A percentile compares a stretch with the other conserved stretches of the same genome.
phyloP scores from a whole-genome alignment of 805 yeast genomes.

The Pichia nakasei region DNA sequence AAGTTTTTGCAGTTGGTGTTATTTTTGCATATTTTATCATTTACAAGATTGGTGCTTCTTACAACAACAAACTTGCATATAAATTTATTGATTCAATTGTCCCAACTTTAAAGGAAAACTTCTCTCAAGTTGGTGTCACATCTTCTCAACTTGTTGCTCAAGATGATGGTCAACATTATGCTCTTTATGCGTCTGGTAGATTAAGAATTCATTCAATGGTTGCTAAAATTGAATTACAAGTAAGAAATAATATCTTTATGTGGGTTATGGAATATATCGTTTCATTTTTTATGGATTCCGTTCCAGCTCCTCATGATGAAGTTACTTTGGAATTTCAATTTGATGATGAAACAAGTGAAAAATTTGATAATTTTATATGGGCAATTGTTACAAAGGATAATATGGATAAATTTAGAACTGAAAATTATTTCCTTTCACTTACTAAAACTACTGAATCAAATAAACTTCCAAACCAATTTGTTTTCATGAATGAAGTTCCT shows the following conservation, averaged over 20 bases:
- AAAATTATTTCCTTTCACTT: constrained; percentile 73
- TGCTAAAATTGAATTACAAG: constrained; percentile 53
- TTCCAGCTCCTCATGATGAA: constrained; percentile 48
- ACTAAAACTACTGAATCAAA: constrained; percentile 72
- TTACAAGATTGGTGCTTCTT: constrained; percentile 49
- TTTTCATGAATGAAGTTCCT: constrained; percentile 81
- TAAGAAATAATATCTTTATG: constrained; percentile 73
- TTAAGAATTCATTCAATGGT: constrained; percentile 57
- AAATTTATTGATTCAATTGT: constrained; percentile 38
- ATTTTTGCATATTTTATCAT: constrained; percentile 40
- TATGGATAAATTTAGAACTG: constrained; percentile 69
- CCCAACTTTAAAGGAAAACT: constrained; percentile 53
- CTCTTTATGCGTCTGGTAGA: constrained; percentile 84
- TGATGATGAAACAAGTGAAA: constrained; percentile 31
- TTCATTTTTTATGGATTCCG: constrained; percentile 47
- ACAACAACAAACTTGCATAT: constrained; percentile 50
- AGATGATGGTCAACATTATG: constrained; percentile 55
- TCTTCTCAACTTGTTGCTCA: constrained; percentile 38
- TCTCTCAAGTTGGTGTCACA: constrained; percentile 66
- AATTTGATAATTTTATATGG: constrained; percentile 63
- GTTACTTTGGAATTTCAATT: constrained; percentile 56
- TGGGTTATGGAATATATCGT: constrained; percentile 56
- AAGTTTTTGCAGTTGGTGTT: constrained; percentile 45
- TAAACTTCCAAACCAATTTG: constrained; percentile 63
- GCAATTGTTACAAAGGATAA: constrained; percentile 78